Evolutionary conservation across 768 basidiomycete species (phyloP), one percentile per base, ranked within the genome.

Genomic region (Russula compacta): DNA sequence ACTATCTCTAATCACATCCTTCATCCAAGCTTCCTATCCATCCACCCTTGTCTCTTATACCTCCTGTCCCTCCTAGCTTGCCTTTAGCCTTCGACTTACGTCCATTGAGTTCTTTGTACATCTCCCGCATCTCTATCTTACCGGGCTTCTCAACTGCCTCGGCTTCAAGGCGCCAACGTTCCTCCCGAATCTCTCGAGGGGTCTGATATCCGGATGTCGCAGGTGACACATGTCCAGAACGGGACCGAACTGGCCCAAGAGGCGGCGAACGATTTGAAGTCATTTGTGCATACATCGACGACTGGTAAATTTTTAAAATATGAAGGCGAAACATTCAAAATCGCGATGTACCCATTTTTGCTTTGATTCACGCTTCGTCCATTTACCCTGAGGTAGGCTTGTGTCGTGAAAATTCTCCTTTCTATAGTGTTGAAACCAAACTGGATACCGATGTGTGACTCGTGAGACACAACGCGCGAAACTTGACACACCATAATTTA

Each of bases 281-380:
- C 59, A 44, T 51, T 40, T 63, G 65, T 60, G 51, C 54, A 48
- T 51, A 56, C 44, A 47, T 55, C 9, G 64, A 48, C 3, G 33
- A 9, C 39, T 66, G 8, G 14, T 35, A 2, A 46, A 64, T 38
- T 50, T 42, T 21, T 36, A 21, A 40, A 11, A 33, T 14, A 9
- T 29, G 42, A 38, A 12, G 38, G 12, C 33, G 6, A 36, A 56
- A 42, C 3, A 4, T n/a, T 59, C 48, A 51, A 53, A 47, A 39
- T 29, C 9, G 55, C 40, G 61, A 78, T 75, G 24, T 64, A 84
- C 87, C 93, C 93, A 97, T 65, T 87, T 87, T 73, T 92, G 87
- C 71, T 93, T 97, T n/a, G 91, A 93, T 72, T 97, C 93, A 58
- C 87, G 79, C 69, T 89, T 89, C 9, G 92, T 89, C 93, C 93